phyloP scores from a whole-genome alignment of 495 filamentous ascomycete genomes.

The Penicillium steckii region DNA sequence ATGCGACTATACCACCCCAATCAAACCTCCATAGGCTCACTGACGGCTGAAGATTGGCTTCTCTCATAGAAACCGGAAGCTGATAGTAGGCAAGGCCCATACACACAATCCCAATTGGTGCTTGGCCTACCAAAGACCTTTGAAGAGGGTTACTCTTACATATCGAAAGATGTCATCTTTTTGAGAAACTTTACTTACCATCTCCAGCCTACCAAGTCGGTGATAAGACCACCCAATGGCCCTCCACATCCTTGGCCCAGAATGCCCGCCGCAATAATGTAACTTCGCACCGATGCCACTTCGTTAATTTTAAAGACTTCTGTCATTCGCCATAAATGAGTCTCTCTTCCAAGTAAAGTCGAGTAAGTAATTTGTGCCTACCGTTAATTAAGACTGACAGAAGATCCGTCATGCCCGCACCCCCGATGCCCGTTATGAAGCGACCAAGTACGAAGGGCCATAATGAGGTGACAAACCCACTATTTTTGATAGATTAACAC shows the following conservation, averaged over 20 bases:
- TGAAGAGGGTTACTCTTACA: neutral
- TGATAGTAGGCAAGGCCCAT: neutral
- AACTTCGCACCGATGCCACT: neutral
- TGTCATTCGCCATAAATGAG: too few relatives aligned
- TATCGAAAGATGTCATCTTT: neutral
- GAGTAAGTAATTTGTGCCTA: too few relatives aligned
- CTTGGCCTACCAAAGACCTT: neutral
- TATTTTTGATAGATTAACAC: neutral
- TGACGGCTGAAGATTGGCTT: neutral
- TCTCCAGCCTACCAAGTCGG: neutral
- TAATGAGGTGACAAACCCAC: neutral
- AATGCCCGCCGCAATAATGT: neutral
- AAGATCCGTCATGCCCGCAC: constrained; percentile 2
- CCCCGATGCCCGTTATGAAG: neutral
- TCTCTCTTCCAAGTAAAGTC: too few relatives aligned
- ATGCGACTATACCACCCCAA: neutral
- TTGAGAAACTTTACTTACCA: neutral
- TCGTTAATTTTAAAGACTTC: neutral
- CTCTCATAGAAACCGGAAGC: neutral
- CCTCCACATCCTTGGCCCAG: neutral
- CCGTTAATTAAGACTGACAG: neutral
- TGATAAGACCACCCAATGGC: neutral
- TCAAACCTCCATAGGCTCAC: neutral
- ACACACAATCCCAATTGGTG: neutral
- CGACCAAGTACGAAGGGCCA: constrained; percentile 1